phyloP scores from a whole-genome alignment of 2,329 filamentous ascomycete genomes.

The Stenocarpella maydis region DNA sequence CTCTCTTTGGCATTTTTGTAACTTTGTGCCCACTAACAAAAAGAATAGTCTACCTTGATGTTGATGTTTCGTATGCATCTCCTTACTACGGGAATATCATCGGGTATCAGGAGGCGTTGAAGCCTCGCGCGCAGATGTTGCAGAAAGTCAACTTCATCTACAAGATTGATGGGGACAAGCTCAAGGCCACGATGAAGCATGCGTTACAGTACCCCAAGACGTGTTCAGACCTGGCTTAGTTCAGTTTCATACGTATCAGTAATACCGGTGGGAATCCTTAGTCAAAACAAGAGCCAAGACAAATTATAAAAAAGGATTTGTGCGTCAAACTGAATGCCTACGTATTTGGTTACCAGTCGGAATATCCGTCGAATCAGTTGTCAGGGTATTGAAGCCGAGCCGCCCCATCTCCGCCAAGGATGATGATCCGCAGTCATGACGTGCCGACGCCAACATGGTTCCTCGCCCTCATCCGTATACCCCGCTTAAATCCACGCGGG shows the following conservation, averaged over 20 bases:
- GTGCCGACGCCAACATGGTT: neutral
- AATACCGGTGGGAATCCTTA: neutral
- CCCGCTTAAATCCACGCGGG: conserved; percentile 14
- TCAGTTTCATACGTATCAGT: too few species aligned
- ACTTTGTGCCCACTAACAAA: neutral
- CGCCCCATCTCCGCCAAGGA: conserved; percentile 1
- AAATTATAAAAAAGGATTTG: too few species aligned
- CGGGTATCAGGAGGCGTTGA: conserved; percentile 37
- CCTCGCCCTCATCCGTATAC: conserved; percentile 16
- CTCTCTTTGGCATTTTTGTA: neutral
- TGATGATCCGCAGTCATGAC: neutral
- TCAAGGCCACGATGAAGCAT: conserved; percentile 47
- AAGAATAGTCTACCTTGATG: conserved; percentile 38
- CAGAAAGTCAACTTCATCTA: conserved; percentile 38
- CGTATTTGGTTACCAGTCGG: too few species aligned
- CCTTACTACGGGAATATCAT: conserved; percentile 39
- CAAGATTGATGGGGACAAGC: conserved; percentile 40
- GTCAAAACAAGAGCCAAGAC: too few species aligned
- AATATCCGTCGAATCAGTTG: too few species aligned
- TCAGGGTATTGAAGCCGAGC: too few species aligned
- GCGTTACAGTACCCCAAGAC: conserved; percentile 51
- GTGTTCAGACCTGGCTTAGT: conserved; percentile 45
- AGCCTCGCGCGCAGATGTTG: conserved; percentile 35
- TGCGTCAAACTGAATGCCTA: too few species aligned
- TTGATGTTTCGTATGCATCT: conserved; percentile 38